A percentile compares a stretch with the other conserved stretches of the same genome.
These are phyloP conservation scores for Xylaria sp. DNA, from an alignment of 2,329 filamentous ascomycete species.

Conservation along the genomic window DNA sequence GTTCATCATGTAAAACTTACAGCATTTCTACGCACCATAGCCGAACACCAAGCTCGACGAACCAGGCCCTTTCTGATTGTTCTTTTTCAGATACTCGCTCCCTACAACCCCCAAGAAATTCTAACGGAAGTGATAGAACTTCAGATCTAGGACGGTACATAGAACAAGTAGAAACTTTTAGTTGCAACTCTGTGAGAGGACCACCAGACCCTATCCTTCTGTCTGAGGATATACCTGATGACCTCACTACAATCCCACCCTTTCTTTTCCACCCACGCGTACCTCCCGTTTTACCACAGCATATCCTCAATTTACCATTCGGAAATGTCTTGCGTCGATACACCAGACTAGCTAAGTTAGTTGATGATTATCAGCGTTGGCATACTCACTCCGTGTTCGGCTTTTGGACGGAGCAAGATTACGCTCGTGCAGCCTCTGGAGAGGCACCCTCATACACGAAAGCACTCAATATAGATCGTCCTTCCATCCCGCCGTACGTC, in stretches of 20 bases:
- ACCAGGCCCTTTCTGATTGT: no score
- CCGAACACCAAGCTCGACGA: no score
- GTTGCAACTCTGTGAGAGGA: constrained; percentile 20
- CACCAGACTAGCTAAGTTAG: constrained; percentile 9
- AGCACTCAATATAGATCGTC: constrained; percentile 2
- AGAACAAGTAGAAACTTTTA: neutral
- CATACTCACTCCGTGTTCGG: constrained; percentile 21
- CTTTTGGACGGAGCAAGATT: constrained; percentile 22
- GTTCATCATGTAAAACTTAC: no score
- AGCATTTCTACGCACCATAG: no score
- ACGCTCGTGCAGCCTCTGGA: neutral
- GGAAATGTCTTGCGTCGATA: constrained; percentile 18
- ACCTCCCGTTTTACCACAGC: constrained; percentile 13
- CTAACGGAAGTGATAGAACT: neutral
- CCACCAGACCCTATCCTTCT: constrained; percentile 9
- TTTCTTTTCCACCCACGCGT: constrained; percentile 26
- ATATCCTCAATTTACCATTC: constrained; percentile 21
- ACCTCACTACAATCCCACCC: neutral
- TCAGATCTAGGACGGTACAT: neutral
- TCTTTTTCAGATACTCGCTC: neutral
- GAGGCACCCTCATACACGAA: neutral
- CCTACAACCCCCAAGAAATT: neutral
- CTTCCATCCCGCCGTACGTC: constrained; percentile 25
- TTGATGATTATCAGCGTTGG: constrained; percentile 31
- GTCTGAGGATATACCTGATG: neutral